phyloP scores from a whole-genome alignment of 2,329 filamentous ascomycete genomes.

The Monosporascus sp. region DNA sequence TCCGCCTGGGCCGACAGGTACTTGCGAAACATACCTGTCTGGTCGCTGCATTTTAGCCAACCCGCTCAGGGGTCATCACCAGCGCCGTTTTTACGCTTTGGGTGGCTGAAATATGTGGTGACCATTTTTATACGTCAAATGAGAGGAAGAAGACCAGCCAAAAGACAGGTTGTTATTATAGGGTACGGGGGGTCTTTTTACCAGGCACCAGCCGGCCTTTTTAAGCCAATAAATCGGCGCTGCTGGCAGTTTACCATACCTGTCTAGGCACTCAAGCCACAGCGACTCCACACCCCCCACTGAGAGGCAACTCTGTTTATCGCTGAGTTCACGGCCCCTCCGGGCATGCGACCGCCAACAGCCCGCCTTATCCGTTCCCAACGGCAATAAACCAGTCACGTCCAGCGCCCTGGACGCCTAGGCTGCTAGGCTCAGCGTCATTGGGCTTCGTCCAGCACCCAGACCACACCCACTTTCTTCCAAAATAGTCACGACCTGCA shows the following conservation, averaged over 20 bases:
- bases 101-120: neutral
- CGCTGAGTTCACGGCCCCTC: neutral
- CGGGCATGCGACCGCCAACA: neutral
- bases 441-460: neutral
- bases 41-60: neutral
- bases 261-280: neutral
- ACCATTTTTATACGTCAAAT: neutral
- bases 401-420: neutral
- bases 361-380: neutral
- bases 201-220: neutral
- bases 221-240: neutral
- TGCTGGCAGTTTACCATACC: neutral
- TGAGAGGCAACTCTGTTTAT: neutral
- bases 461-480: neutral
- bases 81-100: neutral
- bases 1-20: neutral
- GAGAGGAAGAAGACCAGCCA: neutral
- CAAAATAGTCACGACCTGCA: neutral
- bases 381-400: neutral
- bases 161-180: neutral
- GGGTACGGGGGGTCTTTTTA: neutral
- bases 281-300: neutral
- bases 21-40: neutral
- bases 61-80: neutral
- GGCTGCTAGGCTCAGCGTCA: neutral